A percentile compares a stretch with the other conserved stretches of the same genome.
Evolutionary conservation across 2,329 filamentous ascomycete genomes (phyloP).

Genomic region (Boeremia lycopersici): DNA sequence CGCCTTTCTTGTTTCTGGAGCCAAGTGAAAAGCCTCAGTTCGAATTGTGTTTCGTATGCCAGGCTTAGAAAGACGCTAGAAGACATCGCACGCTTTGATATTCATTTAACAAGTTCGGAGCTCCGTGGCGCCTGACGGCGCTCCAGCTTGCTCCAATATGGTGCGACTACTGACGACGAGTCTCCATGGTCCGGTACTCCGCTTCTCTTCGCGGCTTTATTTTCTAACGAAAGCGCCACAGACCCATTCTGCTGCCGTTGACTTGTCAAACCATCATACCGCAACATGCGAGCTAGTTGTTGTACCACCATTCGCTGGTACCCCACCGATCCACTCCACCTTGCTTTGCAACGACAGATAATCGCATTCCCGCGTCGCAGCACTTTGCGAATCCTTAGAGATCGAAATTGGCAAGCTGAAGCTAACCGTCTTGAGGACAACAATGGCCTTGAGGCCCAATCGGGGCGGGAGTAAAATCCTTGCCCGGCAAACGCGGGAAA

Average conservation of each 20-base stretch:
- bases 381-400: background rate
- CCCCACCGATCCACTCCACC: conserved; percentile 30
- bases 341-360: conserved; percentile 17
- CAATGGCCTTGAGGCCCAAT: conserved; percentile 8
- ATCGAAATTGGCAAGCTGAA: background rate
- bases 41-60: background rate
- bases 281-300: conserved; percentile 18
- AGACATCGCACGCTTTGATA: conserved; percentile 15
- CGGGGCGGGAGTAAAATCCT: conserved; percentile 16
- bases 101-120: conserved; percentile 24
- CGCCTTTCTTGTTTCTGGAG: background rate
- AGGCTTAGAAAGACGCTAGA: background rate
- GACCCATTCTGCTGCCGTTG: conserved; percentile 16
- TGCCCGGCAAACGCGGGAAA: conserved; percentile 37
- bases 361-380: conserved; percentile 9
- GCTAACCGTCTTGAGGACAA: conserved; percentile 6
- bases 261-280: conserved; percentile 8
- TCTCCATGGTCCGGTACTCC: conserved; percentile 13
- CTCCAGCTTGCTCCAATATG: conserved; percentile 14
- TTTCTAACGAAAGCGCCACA: conserved; percentile 25
- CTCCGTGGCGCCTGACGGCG: conserved; percentile 21
- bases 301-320: conserved; percentile 14
- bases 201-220: conserved; percentile 16
- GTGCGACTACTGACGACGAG: conserved; percentile 25
- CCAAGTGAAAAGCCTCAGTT: background rate